Evolutionary conservation across 2,329 filamentous ascomycete species (phyloP), one percentile per base, ranked within the genome.

Genomic region (Escovopsis weberi): DNA sequence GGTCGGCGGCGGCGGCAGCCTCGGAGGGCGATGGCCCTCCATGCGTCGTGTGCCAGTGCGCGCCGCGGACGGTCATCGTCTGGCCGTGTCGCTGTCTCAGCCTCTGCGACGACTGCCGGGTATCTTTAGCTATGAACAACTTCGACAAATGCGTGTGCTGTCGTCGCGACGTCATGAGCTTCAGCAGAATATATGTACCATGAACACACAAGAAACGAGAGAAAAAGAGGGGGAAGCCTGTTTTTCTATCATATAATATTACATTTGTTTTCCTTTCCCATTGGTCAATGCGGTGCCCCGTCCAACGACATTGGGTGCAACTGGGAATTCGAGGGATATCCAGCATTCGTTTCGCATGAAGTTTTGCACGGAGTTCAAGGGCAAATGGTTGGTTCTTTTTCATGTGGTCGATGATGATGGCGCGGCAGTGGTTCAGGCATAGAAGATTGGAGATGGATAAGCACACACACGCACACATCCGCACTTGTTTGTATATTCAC

Each of bases 131-230:
- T 4, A 88, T 94, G 78, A 93, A 95, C 59, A 96, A 96, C 59
- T 96, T 94, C 59, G 85, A 88, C 49, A 93, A 85, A 57, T 98
- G 91, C 58, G 88, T 96, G 34, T 96, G 89, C 55, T 96, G 91
- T 60, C 75, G 91, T 40, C 77, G 85, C 44, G 83, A 91, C 53
- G 86, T 96, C 28, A 76, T 78, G 43, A 91, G 88, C 43, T 96
- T 94, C 61, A 88, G 85, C 51, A 77, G 86, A 52, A 78, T 98
- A 46, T 98, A 84, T 68, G 87, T 96, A 35, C 91, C 91, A 3
- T 53, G 35, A 41, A 45, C 4, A 6, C 11, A 26, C 23, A 26
- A 12, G 34, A 18, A 26, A 19, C 12, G 32, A 30, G 26, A 23
- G 12, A 26, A 12, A 32, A 15, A 26, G n/a, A 32, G n/a, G 18